Percentiles rank a stretch among this genome's conserved stretches.
Evolutionary conservation across 2,329 filamentous ascomycete species (phyloP).

Genomic region (Drechslerella dactyloides): DNA sequence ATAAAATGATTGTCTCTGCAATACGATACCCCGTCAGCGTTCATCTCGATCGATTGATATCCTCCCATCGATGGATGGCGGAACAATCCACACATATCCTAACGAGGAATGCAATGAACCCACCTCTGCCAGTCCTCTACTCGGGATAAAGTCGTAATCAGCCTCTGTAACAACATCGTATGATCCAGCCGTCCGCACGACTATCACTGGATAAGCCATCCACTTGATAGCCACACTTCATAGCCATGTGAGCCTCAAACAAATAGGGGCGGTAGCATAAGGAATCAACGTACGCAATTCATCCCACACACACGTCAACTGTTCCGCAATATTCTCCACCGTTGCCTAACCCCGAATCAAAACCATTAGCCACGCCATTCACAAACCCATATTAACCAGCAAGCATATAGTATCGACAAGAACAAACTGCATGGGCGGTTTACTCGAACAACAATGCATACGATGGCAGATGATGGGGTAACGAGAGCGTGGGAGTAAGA

Average conservation of each 20-base stretch:
- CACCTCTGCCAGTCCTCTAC: conserved; percentile 46
- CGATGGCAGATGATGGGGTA: no score
- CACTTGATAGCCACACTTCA: not conserved
- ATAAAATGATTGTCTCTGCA: conserved; percentile 72
- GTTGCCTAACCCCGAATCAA: conserved; percentile 14
- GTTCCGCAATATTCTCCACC: conserved; percentile 45
- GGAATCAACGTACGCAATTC: conserved; percentile 53
- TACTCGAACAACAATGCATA: no score
- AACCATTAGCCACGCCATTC: not conserved
- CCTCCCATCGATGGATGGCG: no score
- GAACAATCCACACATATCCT: no score
- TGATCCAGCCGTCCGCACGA: not conserved
- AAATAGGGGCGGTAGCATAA: not conserved
- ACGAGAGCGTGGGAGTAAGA: no score
- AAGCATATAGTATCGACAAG: not conserved
- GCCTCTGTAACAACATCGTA: not conserved
- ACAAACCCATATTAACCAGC: not conserved
- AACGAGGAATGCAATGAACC: conserved; percentile 57
- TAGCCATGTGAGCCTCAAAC: not conserved
- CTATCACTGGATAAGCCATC: not conserved
- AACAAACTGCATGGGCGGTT: no score
- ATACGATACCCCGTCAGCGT: not conserved
- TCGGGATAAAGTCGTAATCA: conserved; percentile 4
- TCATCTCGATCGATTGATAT: no score
- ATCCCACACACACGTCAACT: conserved; percentile 54